Percentiles rank a stretch among this genome's conserved stretches.
phyloP scores from a whole-genome alignment of 2,329 filamentous ascomycete species.

The Fusarium sp. region DNA sequence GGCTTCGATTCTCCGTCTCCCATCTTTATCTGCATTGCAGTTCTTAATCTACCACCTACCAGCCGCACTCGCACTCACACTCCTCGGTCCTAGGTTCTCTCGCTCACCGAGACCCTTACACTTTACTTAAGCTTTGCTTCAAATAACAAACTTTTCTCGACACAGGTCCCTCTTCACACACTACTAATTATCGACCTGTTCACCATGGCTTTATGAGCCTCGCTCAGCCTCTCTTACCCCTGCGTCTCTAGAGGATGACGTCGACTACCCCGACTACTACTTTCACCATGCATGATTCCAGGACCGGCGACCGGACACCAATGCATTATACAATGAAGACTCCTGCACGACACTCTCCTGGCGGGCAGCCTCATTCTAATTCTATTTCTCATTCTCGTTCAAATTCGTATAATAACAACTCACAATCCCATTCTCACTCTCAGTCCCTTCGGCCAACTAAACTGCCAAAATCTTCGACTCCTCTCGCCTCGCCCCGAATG shows the following conservation, averaged over 20 bases:
- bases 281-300: conserved; percentile 52
- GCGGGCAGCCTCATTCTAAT: conserved; percentile 49
- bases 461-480: conserved; percentile 62
- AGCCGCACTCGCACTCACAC: conserved; percentile 7
- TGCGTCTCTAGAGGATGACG: conserved; percentile 45
- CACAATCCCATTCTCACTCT: conserved; percentile 57
- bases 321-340: conserved; percentile 64
- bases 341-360: conserved; percentile 55
- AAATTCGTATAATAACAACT: conserved; percentile 56
- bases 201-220: conserved; percentile 45
- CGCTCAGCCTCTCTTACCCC: conserved; percentile 24
- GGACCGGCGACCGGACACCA: conserved; percentile 53
- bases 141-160: conserved; percentile 19
- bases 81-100: conserved; percentile 28
- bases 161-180: conserved; percentile 2
- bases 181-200: conserved; percentile 24
- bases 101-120: conserved; percentile 21
- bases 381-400: conserved; percentile 45
- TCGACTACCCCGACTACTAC: conserved; percentile 45
- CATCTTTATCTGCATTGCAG: conserved; percentile 35
- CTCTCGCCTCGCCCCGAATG: conserved; percentile 65
- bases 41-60: conserved; percentile 38
- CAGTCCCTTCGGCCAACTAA: conserved; percentile 58
- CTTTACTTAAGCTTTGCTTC: conserved; percentile 1
- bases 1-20: conserved; percentile 18